Evolutionary conservation across 225 moss, liverwort and hornwort species (phyloP), one percentile per base, ranked within the genome.

Genomic region (Sphagnum contortum): DNA sequence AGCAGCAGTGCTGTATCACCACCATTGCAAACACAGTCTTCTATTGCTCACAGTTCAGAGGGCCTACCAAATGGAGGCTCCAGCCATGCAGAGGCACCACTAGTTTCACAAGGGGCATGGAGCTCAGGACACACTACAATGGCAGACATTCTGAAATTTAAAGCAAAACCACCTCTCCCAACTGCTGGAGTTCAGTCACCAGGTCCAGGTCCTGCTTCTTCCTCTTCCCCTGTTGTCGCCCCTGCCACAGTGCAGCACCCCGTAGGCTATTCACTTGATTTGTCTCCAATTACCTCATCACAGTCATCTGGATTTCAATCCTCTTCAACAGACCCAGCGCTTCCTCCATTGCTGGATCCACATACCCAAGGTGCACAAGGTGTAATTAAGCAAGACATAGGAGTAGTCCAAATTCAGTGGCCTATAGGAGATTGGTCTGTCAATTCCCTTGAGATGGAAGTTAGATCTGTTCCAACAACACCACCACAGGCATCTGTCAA

Each of bases 401-500:
- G 94, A 48, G 81, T 85, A 50, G 82, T 84, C 55, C 86, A 89
- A 48, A 83, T 80, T 50, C 92, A 92, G 66, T 85, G 90, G 12
- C 78, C 81, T 44, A 79, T 88, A 6, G 90, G 79, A 61, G 90
- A 87, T 57, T 74, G 85, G 64, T 69, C 79, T 0, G 50, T 72
- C 48, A 67, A 77, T 63, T 64, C 88, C 5, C 60, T 75, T 6
- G 73, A 70, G 57, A 69, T 72, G 66, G 96, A 98, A 52, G 63
- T 72, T n/a, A 56, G 61, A 62, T 66, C 73, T 55, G 78, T 68
- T 8, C 61, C 81, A 9, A 55, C 82, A 3, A 66, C 68, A 44
- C 57, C 68, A 9, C 76, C 67, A 11, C 75, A 70, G 47, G 72
- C 29, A 29, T 29, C 29, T 29, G 29, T 29, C 29, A 29, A 29